Conservation (phyloP, 2,329 filamentous ascomycete genomes). For the Akanthomyces muscarius region DNA sequence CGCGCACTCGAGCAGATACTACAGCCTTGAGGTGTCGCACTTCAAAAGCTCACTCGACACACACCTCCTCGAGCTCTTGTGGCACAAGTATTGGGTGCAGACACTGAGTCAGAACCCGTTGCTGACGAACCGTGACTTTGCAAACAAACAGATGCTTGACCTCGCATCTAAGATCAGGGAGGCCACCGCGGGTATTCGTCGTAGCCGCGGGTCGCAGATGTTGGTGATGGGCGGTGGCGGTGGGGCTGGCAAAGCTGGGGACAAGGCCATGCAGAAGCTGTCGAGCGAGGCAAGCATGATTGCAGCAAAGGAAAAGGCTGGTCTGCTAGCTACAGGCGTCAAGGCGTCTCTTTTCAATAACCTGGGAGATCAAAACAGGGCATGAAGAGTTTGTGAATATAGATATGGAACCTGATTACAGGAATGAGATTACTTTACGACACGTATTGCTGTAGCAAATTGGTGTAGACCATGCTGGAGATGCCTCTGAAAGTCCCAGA, state of each 20-base stretch:
- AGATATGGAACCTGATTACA: neutral
- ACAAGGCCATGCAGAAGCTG: slow-evolving; percentile 55
- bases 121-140: slow-evolving; percentile 88
- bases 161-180: slow-evolving; percentile 77
- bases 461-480: neutral
- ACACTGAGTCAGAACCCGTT: slow-evolving; percentile 89
- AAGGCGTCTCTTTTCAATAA: slow-evolving; percentile 60
- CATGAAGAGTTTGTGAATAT: neutral
- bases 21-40: slow-evolving; percentile 84
- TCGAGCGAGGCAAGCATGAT: slow-evolving; percentile 59
- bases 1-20: slow-evolving; percentile 86
- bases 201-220: slow-evolving; percentile 26
- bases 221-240: slow-evolving; percentile 33
- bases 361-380: slow-evolving; percentile 25
- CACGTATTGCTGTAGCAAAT: neutral
- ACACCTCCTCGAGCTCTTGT: slow-evolving; percentile 80
- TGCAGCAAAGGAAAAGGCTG: slow-evolving; percentile 58
- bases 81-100: slow-evolving; percentile 99
- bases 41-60: slow-evolving; percentile 92
- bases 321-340: slow-evolving; percentile 57
- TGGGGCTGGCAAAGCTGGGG: slow-evolving; percentile 41
- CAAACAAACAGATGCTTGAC: slow-evolving; percentile 87
- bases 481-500: too few relatives aligned
- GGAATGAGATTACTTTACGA: neutral
- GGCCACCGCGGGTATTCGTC: slow-evolving; percentile 40